These are phyloP conservation scores for Bipolaris cookei DNA, from an alignment of 2,329 filamentous ascomycete genomes.

Conservation along the genomic window DNA sequence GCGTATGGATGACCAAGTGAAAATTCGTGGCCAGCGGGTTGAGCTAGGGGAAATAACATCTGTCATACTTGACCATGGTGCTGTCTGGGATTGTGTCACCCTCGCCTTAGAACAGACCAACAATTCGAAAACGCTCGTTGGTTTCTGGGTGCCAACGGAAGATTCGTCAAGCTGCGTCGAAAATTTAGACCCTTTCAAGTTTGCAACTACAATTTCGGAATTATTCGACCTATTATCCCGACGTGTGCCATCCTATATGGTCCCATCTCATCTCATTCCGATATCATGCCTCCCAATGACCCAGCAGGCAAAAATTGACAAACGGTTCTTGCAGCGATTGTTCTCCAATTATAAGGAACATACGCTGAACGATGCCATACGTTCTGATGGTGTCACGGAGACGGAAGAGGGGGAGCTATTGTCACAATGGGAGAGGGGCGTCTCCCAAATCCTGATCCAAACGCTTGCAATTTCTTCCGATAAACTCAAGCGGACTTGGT, in stretches of 20 bases:
- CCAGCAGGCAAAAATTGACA: constrained; percentile 76
- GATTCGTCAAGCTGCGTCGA: constrained; percentile 38
- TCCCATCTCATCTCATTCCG: constrained; percentile 76
- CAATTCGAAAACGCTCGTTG: constrained; percentile 62
- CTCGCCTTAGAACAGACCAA: constrained; percentile 60
- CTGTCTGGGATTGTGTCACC: constrained; percentile 68
- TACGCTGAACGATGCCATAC: constrained; percentile 53
- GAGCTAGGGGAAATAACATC: constrained; percentile 79
- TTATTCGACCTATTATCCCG: constrained; percentile 64
- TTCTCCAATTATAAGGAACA: constrained; percentile 57
- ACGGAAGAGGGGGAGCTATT: constrained; percentile 54
- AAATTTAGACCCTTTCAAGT: constrained; percentile 48
- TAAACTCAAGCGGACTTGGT: constrained; percentile 67
- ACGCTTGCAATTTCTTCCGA: constrained; percentile 55
- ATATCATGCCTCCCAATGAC: constrained; percentile 74
- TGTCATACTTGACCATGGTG: constrained; percentile 59
- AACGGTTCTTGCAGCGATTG: constrained; percentile 56
- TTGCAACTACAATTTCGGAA: constrained; percentile 33
- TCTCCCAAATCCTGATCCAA: constrained; percentile 63
- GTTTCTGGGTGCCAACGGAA: constrained; percentile 68
- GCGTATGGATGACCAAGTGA: constrained; percentile 79
- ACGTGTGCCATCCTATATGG: constrained; percentile 75
- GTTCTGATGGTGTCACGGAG: constrained; percentile 39
- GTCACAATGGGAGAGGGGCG: constrained; percentile 61
- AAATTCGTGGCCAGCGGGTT: constrained; percentile 79